Conservation (phyloP, 108 stramenopile genomes). For the Nitzschia sp. region DNA sequence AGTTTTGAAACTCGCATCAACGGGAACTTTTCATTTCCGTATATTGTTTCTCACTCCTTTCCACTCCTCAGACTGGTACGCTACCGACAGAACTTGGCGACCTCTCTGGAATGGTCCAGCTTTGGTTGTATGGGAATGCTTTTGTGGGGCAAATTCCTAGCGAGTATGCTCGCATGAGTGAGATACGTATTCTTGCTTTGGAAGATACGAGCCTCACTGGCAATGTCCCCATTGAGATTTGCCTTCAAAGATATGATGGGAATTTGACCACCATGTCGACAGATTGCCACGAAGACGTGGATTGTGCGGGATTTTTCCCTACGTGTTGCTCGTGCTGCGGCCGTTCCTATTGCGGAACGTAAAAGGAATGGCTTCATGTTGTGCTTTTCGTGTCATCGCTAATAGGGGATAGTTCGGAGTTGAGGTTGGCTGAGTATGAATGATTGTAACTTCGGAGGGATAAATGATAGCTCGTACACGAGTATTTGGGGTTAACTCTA, state of each 20-base stretch:
- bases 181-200: constrained; percentile 10
- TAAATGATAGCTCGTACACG: no score
- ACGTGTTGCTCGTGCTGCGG: constrained; percentile 21
- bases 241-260: constrained; percentile 2
- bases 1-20: neutral
- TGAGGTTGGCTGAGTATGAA: no score
- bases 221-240: constrained; percentile 16
- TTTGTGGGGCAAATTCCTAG: constrained; percentile 11
- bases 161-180: constrained; percentile 9
- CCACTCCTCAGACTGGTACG: constrained; percentile 4
- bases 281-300: constrained; percentile 10
- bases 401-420: no score
- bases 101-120: constrained; percentile 8
- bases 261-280: constrained; percentile 8
- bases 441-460: no score
- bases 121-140: constrained; percentile 16
- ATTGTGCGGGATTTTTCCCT: constrained; percentile 17
- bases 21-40: no score
- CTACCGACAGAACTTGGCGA: constrained; percentile 13
- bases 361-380: neutral
- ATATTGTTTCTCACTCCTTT: neutral
- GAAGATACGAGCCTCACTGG: constrained; percentile 12
- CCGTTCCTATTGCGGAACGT: constrained; percentile 13
- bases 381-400: no score
- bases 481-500: no score